These are phyloP conservation scores for Aureobasidium leucospermi DNA, from an alignment of 2,329 filamentous ascomycete genomes.

Conservation along the genomic window DNA sequence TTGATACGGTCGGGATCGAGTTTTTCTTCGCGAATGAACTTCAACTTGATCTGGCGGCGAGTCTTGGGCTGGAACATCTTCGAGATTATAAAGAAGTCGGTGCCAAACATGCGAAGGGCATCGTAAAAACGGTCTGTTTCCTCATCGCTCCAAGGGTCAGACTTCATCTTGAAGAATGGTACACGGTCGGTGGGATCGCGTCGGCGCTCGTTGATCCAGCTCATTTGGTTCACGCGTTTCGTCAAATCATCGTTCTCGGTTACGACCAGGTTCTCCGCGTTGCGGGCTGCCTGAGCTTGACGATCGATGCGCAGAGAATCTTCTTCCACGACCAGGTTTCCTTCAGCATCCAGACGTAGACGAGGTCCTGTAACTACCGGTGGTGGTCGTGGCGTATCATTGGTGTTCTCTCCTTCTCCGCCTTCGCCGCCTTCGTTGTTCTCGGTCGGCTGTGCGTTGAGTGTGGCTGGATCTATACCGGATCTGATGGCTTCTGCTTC, in stretches of 20 bases:
- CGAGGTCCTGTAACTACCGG: constrained; percentile 37
- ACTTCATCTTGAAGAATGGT: constrained; percentile 37
- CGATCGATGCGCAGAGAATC: constrained; percentile 61
- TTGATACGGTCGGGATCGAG: constrained; percentile 57
- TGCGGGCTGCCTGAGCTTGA: constrained; percentile 51
- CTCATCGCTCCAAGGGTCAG: constrained; percentile 62
- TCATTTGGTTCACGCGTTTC: constrained; percentile 59
- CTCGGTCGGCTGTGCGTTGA: constrained; percentile 22
- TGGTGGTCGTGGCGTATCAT: constrained; percentile 10
- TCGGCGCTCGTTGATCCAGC: constrained; percentile 57
- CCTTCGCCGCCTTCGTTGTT: constrained; percentile 26
- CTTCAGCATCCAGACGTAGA: constrained; percentile 58
- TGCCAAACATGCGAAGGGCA: constrained; percentile 68
- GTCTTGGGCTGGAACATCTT: constrained; percentile 67
- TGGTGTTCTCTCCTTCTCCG: constrained; percentile 12
- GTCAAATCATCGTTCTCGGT: constrained; percentile 76
- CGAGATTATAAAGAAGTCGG: constrained; percentile 73
- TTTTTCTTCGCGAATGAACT: constrained; percentile 74
- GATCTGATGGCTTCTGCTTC: constrained; percentile 28
- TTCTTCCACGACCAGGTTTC: constrained; percentile 65
- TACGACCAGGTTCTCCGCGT: constrained; percentile 35
- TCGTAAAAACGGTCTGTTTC: constrained; percentile 71
- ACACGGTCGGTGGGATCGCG: constrained; percentile 41
- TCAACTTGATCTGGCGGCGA: constrained; percentile 69
- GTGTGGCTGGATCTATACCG: constrained; percentile 8